A percentile compares a stretch with the other conserved stretches of the same genome.
Conservation (phyloP, 2,329 filamentous ascomycete genomes). For the Aspergillus clavatus region DNA sequence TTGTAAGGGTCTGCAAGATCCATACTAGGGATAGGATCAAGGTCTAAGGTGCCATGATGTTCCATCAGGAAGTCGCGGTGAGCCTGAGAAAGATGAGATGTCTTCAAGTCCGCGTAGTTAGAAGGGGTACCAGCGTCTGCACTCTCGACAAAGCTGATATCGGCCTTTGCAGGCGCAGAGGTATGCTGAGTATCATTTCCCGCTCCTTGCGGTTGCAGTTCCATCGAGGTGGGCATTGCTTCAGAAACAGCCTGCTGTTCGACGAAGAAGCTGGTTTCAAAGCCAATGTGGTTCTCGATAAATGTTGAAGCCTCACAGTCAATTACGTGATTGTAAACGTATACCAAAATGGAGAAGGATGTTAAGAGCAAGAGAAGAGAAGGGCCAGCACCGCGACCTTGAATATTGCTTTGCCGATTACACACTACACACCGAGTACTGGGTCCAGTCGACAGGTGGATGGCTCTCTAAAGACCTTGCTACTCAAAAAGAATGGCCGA, state of each 20-base stretch:
- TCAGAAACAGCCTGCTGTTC: background rate
- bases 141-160: conserved; percentile 28
- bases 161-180: conserved; percentile 16
- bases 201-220: conserved; percentile 22
- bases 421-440: no score
- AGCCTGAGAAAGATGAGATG: conserved; percentile 24
- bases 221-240: conserved; percentile 23
- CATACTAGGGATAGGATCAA: conserved; percentile 51
- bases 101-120: conserved; percentile 24
- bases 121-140: conserved; percentile 21
- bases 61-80: conserved; percentile 48
- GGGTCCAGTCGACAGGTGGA: background rate
- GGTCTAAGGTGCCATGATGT: conserved; percentile 52
- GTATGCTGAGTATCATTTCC: conserved; percentile 10
- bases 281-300: background rate
- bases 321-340: no score
- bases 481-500: background rate
- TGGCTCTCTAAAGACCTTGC: background rate
- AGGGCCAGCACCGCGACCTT: no score
- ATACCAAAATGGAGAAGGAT: no score
- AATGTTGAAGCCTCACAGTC: background rate
- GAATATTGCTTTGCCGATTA: no score
- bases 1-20: conserved; percentile 54
- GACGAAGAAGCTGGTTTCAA: background rate
- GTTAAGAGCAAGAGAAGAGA: no score